Base-by-base conservation (phyloP, 495 filamentous ascomycete genomes). In the Geoglossum glabrum region DNA sequence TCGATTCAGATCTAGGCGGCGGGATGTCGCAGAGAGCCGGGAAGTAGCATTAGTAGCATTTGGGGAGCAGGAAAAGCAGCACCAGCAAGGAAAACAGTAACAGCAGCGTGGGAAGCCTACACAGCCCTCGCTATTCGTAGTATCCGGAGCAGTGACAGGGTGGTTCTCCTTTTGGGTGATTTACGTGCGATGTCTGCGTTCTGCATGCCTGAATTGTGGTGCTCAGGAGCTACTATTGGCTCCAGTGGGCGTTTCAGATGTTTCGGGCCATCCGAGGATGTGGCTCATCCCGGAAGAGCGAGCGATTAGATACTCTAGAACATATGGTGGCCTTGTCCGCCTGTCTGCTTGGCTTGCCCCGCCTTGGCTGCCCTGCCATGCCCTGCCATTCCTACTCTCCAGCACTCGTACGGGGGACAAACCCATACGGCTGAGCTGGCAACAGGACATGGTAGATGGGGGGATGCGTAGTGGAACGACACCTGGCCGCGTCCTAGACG, bases 1-100 rank as follows among this genome's bases (percentile, higher is more conserved):
- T 52, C 28, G 49, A 52, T 30, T 5, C 49, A 52, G 49, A 52
- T 52, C 49, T 52, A 31, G 49, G 49, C 49, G 49, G 28, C 49
- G 49, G 49, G 25, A 21, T 30, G 49, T 28, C 49, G 49, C 49
- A 52, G 49, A 31, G 25, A 7, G 13, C 40, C 49, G 49, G 49
- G 25, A 28, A 52, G 26, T 26, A 52, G 25, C 49, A 52, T 52
- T 21, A 25, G 26, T 1, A 50, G 1, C 3, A 50, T 1, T 17
- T 8, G 21, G 10, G 25, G 7, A 15, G 46, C n/a, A 25, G 25
- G n/a, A 25, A 4, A 47, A 25, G 46, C 21, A 50, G 46, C 21
- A 15, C 21, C 7, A 15, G 19, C 10, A 25, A 15, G 19, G 25
- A 9, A 50, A 21, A 23, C 3, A 9, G 46, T 9, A 28, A 28